Evolutionary conservation across 352 stramenopile species (phyloP).

Genomic region (Globisporangium cederbergense): DNA sequence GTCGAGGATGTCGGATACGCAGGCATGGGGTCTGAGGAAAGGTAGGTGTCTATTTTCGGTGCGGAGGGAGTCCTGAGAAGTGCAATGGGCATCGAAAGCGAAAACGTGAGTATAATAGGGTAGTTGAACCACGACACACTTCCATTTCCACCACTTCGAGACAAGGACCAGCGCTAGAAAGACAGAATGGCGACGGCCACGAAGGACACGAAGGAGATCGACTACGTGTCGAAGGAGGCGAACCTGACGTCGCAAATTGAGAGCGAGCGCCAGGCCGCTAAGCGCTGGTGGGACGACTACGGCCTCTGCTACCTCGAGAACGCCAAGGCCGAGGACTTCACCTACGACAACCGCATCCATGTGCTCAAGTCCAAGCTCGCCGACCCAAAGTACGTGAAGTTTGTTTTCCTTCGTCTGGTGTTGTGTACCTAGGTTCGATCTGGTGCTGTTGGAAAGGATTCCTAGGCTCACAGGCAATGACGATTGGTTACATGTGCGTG

Average conservation of each 20-base stretch:
- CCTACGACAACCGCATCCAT: conserved; percentile 77
- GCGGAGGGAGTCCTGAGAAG: too few species aligned
- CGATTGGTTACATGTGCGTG: conserved; percentile 17
- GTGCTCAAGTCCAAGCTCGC: conserved; percentile 62
- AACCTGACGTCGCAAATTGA: conserved; percentile 83
- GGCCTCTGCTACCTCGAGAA: conserved; percentile 77
- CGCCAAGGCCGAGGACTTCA: conserved; percentile 76
- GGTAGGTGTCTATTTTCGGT: background rate
- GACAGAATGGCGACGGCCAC: conserved; percentile 29
- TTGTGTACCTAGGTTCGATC: background rate
- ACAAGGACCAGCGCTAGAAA: background rate
- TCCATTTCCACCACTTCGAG: background rate
- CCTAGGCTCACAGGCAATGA: background rate
- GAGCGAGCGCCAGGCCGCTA: conserved; percentile 69
- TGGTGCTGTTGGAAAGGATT: background rate
- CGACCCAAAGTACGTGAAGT: conserved; percentile 37
- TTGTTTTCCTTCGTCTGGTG: too few species aligned
- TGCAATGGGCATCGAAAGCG: too few species aligned
- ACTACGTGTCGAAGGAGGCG: conserved; percentile 83
- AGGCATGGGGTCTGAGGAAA: background rate
- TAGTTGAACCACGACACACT: background rate
- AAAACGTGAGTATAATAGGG: background rate
- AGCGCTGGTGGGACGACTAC: conserved; percentile 83
- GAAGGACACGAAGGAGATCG: conserved; percentile 62
- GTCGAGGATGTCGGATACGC: background rate